phyloP scores from a whole-genome alignment of 1,284 basidiomycete species.

The Cerrena zonata region DNA sequence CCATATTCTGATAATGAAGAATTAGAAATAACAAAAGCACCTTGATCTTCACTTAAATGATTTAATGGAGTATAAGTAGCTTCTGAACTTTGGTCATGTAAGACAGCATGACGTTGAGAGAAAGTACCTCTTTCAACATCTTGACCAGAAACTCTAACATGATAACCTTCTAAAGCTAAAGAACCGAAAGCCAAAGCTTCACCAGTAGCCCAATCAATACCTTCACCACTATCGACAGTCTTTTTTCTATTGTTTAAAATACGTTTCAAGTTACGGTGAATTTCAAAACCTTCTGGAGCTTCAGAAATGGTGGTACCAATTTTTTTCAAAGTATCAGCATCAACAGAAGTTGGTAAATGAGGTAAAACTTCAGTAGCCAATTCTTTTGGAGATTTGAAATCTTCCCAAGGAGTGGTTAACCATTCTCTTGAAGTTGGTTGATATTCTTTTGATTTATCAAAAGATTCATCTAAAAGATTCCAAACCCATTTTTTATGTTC shows the following conservation, averaged over 20 bases:
- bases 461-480: conserved; percentile 95
- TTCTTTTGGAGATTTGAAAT: conserved; percentile 96
- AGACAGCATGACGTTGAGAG: conserved; percentile 96
- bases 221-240: conserved; percentile 82
- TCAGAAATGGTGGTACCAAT: conserved; percentile 84
- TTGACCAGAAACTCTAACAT: conserved; percentile 95
- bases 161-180: conserved; percentile 86
- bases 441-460: conserved; percentile 88
- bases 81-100: conserved; percentile 95
- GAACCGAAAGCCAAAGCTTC: conserved; percentile 96
- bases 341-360: conserved; percentile 80
- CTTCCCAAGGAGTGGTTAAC: conserved; percentile 97
- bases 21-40: conserved; percentile 92
- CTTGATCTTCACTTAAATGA: conserved; percentile 85
- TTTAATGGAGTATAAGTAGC: conserved; percentile 86
- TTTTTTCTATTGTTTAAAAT: conserved; percentile 87
- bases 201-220: conserved; percentile 99
- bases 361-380: conserved; percentile 89
- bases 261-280: conserved; percentile 91
- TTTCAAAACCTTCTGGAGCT: conserved; percentile 81
- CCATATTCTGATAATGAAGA: conserved; percentile 96
- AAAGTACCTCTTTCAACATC: conserved; percentile 99
- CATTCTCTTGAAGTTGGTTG: conserved; percentile 90
- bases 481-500: conserved; percentile 99
- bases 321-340: conserved; percentile 76